A percentile compares a stretch with the other conserved stretches of the same genome.
Conservation (phyloP, 768 basidiomycete genomes). For the Russula lepida region DNA sequence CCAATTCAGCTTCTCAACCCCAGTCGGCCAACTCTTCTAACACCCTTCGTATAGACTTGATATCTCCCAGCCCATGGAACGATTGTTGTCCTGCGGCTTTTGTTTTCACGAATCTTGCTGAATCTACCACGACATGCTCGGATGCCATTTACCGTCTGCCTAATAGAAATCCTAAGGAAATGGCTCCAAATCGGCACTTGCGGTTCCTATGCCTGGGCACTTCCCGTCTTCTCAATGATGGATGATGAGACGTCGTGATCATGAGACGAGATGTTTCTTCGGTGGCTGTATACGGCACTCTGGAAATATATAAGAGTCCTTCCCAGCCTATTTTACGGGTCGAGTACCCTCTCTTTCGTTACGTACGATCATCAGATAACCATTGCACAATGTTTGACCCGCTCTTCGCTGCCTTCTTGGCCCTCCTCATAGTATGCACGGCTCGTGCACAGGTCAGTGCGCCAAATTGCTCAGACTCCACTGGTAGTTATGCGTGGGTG, state of each 20-base stretch:
- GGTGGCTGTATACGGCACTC: background rate
- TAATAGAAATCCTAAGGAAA: background rate
- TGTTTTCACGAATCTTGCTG: background rate
- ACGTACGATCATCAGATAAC: background rate
- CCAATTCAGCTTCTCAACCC: too few relatives aligned
- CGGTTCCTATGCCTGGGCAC: background rate
- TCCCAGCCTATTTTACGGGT: background rate
- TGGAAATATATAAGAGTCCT: background rate
- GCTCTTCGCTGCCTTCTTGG: background rate
- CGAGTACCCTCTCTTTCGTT: background rate
- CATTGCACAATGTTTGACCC: background rate
- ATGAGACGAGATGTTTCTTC: background rate
- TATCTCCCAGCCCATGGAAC: background rate
- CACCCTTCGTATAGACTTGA: background rate
- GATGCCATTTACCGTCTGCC: too few relatives aligned
- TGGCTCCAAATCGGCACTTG: background rate
- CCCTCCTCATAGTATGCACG: background rate
- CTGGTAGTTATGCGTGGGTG: constrained; percentile 11
- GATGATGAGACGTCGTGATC: background rate
- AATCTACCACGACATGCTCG: background rate
- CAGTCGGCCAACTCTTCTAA: background rate
- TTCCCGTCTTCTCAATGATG: background rate
- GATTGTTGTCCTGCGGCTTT: background rate
- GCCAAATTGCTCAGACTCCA: background rate
- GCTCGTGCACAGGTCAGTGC: constrained; percentile 2